Evolutionary conservation across 2,329 filamentous ascomycete genomes (phyloP).

Genomic region (Colletotrichum chlorophyti): DNA sequence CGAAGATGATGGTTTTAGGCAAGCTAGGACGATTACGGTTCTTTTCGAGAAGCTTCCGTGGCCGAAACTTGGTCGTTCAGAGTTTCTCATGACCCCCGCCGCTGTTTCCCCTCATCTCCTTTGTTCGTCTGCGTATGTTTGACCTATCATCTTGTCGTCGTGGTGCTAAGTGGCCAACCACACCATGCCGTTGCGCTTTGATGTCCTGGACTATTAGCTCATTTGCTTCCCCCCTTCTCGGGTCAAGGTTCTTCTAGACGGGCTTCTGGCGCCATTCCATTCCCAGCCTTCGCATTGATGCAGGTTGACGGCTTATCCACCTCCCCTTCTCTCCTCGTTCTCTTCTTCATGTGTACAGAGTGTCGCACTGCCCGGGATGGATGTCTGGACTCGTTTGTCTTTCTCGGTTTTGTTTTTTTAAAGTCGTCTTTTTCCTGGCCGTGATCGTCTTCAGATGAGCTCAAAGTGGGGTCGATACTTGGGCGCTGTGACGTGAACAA

Average conservation of each 20-base stretch:
- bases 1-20: too few species aligned
- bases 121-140: conserved; percentile 1
- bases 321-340: background rate
- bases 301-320: conserved; percentile 1
- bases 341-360: background rate
- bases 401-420: background rate
- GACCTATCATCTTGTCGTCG: background rate
- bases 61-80: background rate
- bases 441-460: conserved; percentile 13
- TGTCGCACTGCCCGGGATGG: too few species aligned
- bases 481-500: background rate
- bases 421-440: background rate
- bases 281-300: background rate
- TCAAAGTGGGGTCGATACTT: conserved; percentile 8
- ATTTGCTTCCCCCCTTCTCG: background rate
- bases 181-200: conserved; percentile 17
- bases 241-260: conserved; percentile 22
- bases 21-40: background rate
- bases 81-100: background rate
- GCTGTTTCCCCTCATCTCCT: too few species aligned
- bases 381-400: too few species aligned
- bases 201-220: background rate
- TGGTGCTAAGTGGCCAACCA: too few species aligned
- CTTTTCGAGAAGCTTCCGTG: conserved; percentile 22
- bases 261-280: conserved; percentile 21